Base-by-base conservation (phyloP, 148 eudicot species). In the Rhododendron williamsianum region DNA sequence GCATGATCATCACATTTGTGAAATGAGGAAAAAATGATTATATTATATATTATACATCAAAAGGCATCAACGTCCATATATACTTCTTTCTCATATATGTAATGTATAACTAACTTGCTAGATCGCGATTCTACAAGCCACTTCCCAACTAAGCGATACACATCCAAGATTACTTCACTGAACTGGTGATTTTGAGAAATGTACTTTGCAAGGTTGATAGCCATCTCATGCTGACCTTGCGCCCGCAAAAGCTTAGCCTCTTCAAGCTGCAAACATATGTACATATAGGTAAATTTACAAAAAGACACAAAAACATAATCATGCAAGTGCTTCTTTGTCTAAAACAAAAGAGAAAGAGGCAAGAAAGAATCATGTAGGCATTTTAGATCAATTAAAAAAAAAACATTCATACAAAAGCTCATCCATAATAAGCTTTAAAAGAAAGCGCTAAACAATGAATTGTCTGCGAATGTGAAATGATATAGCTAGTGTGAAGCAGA, bases 71-170 rank as follows among this genome's bases (percentile, higher is more conserved):
- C 16, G 15, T 8, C 7, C n/a, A 30, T n/a, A 30, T n/a, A 43
- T 41, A n/a, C 81, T 84, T 49, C 30, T 51, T 7, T 9, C 46
- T 84, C 41, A 60, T 76, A 10, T 54, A n/a, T 30, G 41, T 85
- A 89, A 72, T 27, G 56, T 63, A 54, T 23, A 41, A 94, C 98
- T 87, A 71, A 96, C 98, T 93, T 93, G 98, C 99, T 97, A 90
- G 98, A 94, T 85, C 96, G 93, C 63, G 94, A 93, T 91, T 95
- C 99, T 72, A 98, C 99, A 69, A 95, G 91, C 99, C 99, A 97
- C 90, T 97, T 95, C 81, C 99, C 99, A 88, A 95, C 96, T 84
- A 97, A 87, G 78, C 99, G 96, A 88, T 94, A 91, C 36, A 94
- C 98, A 90, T 97, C 98, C 71, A 98, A 90, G 35, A 94, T 87